Conservation (phyloP, 2,329 filamentous ascomycete species). For the Penicillium brevicompactum region DNA sequence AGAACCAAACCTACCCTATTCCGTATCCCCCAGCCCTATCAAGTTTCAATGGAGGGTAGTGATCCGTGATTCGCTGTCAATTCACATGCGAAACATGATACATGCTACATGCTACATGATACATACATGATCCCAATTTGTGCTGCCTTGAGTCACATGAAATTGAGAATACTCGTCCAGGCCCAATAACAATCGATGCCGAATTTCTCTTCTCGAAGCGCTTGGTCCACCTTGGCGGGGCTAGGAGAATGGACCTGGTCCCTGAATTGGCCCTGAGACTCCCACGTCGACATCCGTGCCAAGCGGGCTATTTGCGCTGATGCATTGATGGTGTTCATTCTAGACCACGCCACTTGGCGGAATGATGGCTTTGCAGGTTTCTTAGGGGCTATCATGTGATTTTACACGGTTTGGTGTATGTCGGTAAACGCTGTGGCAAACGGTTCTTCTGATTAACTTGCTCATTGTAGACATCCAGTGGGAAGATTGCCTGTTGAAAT, state of each 20-base stretch:
- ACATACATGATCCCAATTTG: background rate
- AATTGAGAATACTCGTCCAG: background rate
- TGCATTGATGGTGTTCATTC: background rate
- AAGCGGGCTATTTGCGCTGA: background rate
- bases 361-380: background rate
- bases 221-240: slow-evolving; percentile 3
- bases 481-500: too few relatives aligned
- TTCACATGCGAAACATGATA: slow-evolving; percentile 5
- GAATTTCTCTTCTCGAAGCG: background rate
- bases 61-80: background rate
- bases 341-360: background rate
- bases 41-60: slow-evolving; percentile 1
- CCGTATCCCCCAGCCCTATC: background rate
- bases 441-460: too few relatives aligned
- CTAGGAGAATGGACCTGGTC: background rate
- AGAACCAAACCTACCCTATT: background rate
- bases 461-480: too few relatives aligned
- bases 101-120: background rate
- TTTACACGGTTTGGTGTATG: background rate
- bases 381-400: background rate
- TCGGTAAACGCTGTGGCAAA: too few relatives aligned
- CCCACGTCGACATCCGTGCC: background rate
- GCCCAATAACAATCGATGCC: background rate
- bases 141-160: slow-evolving; percentile 4
- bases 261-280: background rate